Evolutionary conservation across 345 rosid species (phyloP), one percentile per base, ranked within the genome.

Genomic region (Hirschfeldia incana): DNA sequence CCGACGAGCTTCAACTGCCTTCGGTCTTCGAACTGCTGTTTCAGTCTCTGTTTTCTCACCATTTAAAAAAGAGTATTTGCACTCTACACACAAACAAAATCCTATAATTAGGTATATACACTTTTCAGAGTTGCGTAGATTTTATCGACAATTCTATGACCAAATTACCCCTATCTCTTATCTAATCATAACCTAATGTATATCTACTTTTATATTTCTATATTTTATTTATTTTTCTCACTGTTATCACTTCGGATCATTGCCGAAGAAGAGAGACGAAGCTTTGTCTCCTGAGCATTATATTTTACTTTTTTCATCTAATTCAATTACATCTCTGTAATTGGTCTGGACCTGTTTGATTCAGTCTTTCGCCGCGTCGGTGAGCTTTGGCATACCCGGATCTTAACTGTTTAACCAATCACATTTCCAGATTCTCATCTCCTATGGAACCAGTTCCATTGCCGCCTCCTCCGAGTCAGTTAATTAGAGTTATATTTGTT

Each of bases 361-460:
- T 29, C 32, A 29, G 32, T 29, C 4, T 29, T 29, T 29, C 32
- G 32, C 32, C 32, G 32, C 65, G 89, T 88, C 44, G 93, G 94
- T 21, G 87, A 89, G 92, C 88, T 94, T 55, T 94, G 98, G 98
- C 93, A 81, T 49, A 86, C 93, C 6, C 86, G 83, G 65, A 78
- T 91, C 79, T 62, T 93, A 32, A 70, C 88, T 80, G 82, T 71
- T 12, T 91, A 1, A 81, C 91, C 74, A 83, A 78, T 70, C 86
- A 82, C 75, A 60, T 90, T 75, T 79, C 89, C 3, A 85, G 82
- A 76, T 65, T 84, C 64, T 68, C 87, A 3, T 75, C 66, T 16
- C 68, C 88, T 2, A 83, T 84, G 28, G 81, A 76, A 33, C 70
- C 78, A 3, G 65, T 78, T 28, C 89, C 60, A 7, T 73, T 81